phyloP scores from a whole-genome alignment of 1,284 basidiomycete genomes.

The Puccinia coronata region DNA sequence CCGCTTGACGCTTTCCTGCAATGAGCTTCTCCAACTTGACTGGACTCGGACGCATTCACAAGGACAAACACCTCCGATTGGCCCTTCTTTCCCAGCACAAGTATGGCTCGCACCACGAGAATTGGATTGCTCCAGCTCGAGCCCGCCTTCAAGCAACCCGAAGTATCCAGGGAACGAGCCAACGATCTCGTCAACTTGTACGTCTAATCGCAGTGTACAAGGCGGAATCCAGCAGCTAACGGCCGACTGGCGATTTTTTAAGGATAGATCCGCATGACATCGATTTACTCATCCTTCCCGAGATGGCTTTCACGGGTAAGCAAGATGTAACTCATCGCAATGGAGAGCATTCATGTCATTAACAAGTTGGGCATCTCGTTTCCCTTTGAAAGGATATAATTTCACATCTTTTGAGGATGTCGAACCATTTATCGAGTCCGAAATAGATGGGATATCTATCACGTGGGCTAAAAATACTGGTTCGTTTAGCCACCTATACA shows the following conservation, averaged over 20 bases:
- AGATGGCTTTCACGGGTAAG: slow-evolving; percentile 40
- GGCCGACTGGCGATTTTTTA: neutral
- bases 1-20: too few species aligned
- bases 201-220: neutral
- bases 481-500: neutral
- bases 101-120: slow-evolving; percentile 11
- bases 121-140: slow-evolving; percentile 39
- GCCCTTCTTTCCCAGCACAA: neutral
- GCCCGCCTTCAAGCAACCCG: slow-evolving; percentile 35
- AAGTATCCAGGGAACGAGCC: slow-evolving; percentile 25
- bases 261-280: slow-evolving; percentile 15
- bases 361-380: neutral
- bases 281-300: slow-evolving; percentile 45
- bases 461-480: slow-evolving; percentile 44
- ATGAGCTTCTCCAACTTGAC: too few species aligned
- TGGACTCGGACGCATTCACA: too few species aligned
- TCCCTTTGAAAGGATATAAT: slow-evolving; percentile 21
- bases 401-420: slow-evolving; percentile 37
- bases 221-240: neutral
- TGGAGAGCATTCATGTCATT: too few species aligned
- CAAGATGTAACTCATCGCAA: neutral
- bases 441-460: slow-evolving; percentile 38
- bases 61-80: too few species aligned
- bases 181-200: slow-evolving; percentile 24
- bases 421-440: slow-evolving; percentile 40